Evolutionary conservation across 1,284 basidiomycete genomes (phyloP).

Genomic region (Boletus sp.): DNA sequence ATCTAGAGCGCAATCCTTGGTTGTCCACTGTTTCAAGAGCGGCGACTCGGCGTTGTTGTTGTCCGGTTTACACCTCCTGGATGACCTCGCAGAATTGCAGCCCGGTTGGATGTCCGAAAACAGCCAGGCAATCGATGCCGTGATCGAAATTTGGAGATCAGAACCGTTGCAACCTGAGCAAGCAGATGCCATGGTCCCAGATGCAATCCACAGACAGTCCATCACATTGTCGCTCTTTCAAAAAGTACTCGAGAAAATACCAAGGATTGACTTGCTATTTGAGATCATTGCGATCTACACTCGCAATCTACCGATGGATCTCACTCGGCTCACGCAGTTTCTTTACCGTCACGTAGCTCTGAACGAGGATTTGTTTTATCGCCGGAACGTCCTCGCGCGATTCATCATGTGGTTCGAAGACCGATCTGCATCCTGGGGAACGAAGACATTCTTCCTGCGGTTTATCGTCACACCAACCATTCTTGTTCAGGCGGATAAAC

Average conservation of each 20-base stretch:
- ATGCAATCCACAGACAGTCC: constrained; percentile 60
- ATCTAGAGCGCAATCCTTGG: constrained; percentile 59
- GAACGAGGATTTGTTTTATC: constrained; percentile 61
- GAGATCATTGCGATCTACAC: constrained; percentile 85
- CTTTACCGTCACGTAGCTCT: constrained; percentile 84
- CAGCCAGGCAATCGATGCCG: constrained; percentile 58
- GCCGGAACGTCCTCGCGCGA: constrained; percentile 78
- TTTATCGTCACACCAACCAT: constrained; percentile 89
- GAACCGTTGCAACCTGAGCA: constrained; percentile 49
- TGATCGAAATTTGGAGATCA: constrained; percentile 72
- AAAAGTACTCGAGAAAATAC: constrained; percentile 60
- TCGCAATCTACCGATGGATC: constrained; percentile 78
- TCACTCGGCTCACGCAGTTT: constrained; percentile 81
- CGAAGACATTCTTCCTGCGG: constrained; percentile 86
- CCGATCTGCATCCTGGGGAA: constrained; percentile 60
- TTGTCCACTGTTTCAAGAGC: constrained; percentile 55
- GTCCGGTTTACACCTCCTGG: constrained; percentile 72
- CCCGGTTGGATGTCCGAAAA: constrained; percentile 75
- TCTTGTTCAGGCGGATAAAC: constrained; percentile 67
- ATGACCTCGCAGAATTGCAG: constrained; percentile 68
- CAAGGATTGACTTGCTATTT: constrained; percentile 85
- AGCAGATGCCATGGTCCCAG: constrained; percentile 44
- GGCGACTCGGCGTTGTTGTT: constrained; percentile 53
- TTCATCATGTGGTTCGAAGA: constrained; percentile 86
- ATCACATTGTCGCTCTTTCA: constrained; percentile 77